Base-by-base conservation (phyloP, 495 filamentous ascomycete genomes). In the Talaromyces ruber region DNA sequence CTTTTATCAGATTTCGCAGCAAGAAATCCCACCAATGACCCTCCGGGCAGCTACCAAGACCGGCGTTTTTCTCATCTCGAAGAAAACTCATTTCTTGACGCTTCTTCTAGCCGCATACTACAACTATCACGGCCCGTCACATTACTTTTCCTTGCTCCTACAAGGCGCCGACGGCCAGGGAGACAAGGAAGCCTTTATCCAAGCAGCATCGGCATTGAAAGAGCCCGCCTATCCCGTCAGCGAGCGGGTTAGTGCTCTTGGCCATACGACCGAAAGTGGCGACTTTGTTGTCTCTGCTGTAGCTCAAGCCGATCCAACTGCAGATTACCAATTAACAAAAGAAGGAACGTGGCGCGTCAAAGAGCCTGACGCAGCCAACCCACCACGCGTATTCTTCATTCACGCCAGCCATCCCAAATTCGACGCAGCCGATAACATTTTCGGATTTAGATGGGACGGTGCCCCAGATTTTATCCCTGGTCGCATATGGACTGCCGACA, bases 121-220 rank as follows among this genome's bases (percentile, higher is more conserved):
- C 71, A 88, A 87, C 64, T 79, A 78, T 62, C 82, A 84, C 68
- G 84, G 85, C 4, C 80, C 82, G 2, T 68, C 75, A 0, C 76
- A 83, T 63, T 88, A 84, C 68, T 88, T 85, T 69, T 70, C 74
- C 5, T 71, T 88, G 8, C 71, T 87, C 25, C 77, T 76, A 6
- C 84, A 85, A 66, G 81, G 82, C 6, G 80, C 73, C 0, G 74
- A 78, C 1, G 85, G 84, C 3, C 74, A 86, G 61, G 85, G 85
- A 1, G 86, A 88, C 66, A 88, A 88, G 68, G 86, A 88, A 64
- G 87, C 82, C 3, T 88, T 87, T 55, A 65, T 84, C 2, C 70
- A 79, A 8, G 84, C 84, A 0, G 84, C 85, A 1, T 64, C 74
- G 3, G 80, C 77, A 4, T 67, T 86, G 5, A 71, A 74, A 6